Conservation (phyloP, 2,329 filamentous ascomycete species). For the Claviceps sp. region DNA sequence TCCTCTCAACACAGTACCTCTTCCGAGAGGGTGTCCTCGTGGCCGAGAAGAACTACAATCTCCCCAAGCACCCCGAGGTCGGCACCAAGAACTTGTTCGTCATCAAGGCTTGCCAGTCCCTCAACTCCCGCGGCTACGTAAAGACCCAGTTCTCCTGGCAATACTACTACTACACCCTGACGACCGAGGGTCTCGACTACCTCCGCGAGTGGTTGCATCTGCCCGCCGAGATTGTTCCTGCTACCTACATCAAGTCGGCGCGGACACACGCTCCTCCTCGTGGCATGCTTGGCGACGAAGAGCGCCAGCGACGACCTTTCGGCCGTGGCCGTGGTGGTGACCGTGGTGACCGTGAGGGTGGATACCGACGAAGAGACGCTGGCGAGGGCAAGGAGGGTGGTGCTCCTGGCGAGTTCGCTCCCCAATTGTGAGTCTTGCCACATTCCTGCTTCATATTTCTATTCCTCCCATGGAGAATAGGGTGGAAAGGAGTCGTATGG, state of each 20-base stretch:
- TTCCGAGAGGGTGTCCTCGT: slow-evolving; percentile 90
- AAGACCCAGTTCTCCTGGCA: slow-evolving; percentile 99
- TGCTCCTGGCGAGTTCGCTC: slow-evolving; percentile 83
- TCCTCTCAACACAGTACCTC: slow-evolving; percentile 55
- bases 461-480: neutral
- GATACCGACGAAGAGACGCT: slow-evolving; percentile 83
- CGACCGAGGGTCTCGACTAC: slow-evolving; percentile 98
- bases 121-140: slow-evolving; percentile 94
- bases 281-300: slow-evolving; percentile 88
- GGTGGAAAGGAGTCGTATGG: too few relatives aligned
- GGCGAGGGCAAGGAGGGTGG: slow-evolving; percentile 81
- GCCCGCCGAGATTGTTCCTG: slow-evolving; percentile 96
- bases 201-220: slow-evolving; percentile 99
- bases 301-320: slow-evolving; percentile 70
- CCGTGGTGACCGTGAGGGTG: slow-evolving; percentile 75
- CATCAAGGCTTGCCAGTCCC: slow-evolving; percentile 97
- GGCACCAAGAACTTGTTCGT: slow-evolving; percentile 99
- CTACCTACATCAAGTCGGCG: slow-evolving; percentile 99
- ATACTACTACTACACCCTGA: slow-evolving; percentile 99
- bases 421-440: slow-evolving; percentile 57
- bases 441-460: neutral
- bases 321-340: slow-evolving; percentile 60
- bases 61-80: slow-evolving; percentile 93
- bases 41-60: slow-evolving; percentile 98
- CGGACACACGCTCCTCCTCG: slow-evolving; percentile 95